These are phyloP conservation scores for Protea cynaroides DNA, from an alignment of 164 flowering plant species.

Conservation along the genomic window DNA sequence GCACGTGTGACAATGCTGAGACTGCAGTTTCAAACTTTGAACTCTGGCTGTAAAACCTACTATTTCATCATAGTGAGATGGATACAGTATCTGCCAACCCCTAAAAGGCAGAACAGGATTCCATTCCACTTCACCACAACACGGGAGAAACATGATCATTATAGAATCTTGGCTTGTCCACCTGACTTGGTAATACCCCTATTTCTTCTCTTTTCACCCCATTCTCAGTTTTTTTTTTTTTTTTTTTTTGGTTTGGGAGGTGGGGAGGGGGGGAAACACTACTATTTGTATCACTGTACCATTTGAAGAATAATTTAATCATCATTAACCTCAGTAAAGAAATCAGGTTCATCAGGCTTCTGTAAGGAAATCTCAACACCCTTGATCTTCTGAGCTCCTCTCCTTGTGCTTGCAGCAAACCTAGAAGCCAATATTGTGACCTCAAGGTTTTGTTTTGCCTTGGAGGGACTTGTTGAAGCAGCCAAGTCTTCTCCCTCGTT, in stretches of 20 bases:
- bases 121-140: not conserved
- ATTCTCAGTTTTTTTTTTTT: too few relatives aligned
- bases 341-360: conserved; percentile 95
- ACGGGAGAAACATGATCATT: too few relatives aligned
- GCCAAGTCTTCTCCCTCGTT: conserved; percentile 25
- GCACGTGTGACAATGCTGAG: not conserved
- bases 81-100: not conserved
- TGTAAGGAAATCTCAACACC: conserved; percentile 41
- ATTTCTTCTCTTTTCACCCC: too few relatives aligned
- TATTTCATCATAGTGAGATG: conserved; percentile 3
- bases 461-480: conserved; percentile 27
- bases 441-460: conserved; percentile 39
- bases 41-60: not conserved
- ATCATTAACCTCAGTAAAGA: conserved; percentile 58
- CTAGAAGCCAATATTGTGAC: conserved; percentile 68
- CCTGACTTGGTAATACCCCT: not conserved
- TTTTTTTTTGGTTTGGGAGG: too few relatives aligned
- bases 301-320: conserved; percentile 10
- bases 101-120: too few relatives aligned
- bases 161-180: not conserved
- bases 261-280: too few relatives aligned
- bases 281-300: not conserved
- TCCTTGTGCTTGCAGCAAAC: conserved; percentile 75
- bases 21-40: not conserved
- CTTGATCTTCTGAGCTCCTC: conserved; percentile 67